phyloP scores from a whole-genome alignment of 2,329 filamentous ascomycete species.

The Nigrograna mackinnonii region DNA sequence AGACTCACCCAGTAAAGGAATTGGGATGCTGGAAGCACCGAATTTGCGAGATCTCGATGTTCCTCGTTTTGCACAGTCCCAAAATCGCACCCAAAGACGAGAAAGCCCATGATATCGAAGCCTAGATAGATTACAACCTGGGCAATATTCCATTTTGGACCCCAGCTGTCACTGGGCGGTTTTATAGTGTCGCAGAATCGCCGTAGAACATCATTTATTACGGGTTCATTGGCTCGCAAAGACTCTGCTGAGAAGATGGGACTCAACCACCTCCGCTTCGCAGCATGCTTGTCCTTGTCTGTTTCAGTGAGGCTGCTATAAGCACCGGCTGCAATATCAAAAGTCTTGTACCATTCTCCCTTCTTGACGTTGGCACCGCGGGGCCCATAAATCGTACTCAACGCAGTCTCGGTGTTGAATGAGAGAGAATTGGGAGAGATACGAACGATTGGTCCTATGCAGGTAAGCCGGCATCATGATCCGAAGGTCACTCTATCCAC shows the following conservation, averaged over 20 bases:
- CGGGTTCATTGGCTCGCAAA: conserved; percentile 42
- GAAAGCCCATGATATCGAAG: conserved; percentile 52
- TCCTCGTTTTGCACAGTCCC: conserved; percentile 32
- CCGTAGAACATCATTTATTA: conserved; percentile 40
- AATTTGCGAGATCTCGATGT: conserved; percentile 29
- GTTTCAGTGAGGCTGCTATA: conserved; percentile 45
- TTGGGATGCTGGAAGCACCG: conserved; percentile 20
- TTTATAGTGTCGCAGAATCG: conserved; percentile 32
- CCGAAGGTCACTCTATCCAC: too few species aligned
- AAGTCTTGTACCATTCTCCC: conserved; percentile 48
- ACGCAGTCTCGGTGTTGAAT: conserved; percentile 26
- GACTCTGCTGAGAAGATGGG: conserved; percentile 47
- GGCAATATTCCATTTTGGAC: conserved; percentile 43
- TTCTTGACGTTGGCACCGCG: conserved; percentile 49
- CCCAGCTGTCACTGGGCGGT: conserved; percentile 31
- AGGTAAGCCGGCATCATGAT: too few species aligned
- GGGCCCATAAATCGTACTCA: conserved; percentile 27
- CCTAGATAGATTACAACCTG: conserved; percentile 43
- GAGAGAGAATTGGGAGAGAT: conserved; percentile 29
- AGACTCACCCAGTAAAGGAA: conserved; percentile 30
- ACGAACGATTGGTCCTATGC: conserved; percentile 25
- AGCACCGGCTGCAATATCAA: conserved; percentile 41
- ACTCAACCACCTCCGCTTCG: conserved; percentile 44
- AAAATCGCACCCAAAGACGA: conserved; percentile 42
- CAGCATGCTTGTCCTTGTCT: conserved; percentile 43